These are phyloP conservation scores for Parietaria judaica DNA, from an alignment of 306 rosid genomes.

Conservation along the genomic window DNA sequence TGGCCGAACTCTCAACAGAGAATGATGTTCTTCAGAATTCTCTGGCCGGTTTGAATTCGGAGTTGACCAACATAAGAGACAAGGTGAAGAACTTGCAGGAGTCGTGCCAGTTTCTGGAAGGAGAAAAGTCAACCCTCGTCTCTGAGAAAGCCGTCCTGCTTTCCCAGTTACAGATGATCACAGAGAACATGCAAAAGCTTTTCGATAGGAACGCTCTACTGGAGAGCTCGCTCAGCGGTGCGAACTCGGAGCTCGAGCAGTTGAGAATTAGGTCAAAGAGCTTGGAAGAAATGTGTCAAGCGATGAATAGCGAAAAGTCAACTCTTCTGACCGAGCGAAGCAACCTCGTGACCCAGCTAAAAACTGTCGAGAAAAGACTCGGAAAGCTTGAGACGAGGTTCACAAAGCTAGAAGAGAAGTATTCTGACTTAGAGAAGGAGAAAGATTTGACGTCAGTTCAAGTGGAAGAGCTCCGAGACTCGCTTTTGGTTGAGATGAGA, in stretches of 20 bases:
- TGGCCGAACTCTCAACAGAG: conserved; percentile 55
- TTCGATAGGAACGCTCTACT: conserved; percentile 66
- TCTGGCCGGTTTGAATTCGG: conserved; percentile 49
- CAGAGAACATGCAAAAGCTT: conserved; percentile 78
- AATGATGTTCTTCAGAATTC: conserved; percentile 51
- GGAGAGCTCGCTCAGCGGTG: conserved; percentile 66
- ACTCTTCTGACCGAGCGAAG: conserved; percentile 66
- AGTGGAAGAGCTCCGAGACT: conserved; percentile 57
- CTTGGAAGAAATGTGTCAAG: conserved; percentile 72
- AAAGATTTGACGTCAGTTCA: conserved; percentile 44
- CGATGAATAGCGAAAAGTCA: conserved; percentile 60
- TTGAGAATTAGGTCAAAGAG: conserved; percentile 67
- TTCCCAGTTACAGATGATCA: conserved; percentile 70
- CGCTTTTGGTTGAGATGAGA: conserved; percentile 51
- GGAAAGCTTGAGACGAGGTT: conserved; percentile 65
- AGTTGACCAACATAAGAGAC: conserved; percentile 51
- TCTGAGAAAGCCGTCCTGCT: conserved; percentile 64
- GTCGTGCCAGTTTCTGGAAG: conserved; percentile 57
- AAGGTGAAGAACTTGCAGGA: conserved; percentile 52
- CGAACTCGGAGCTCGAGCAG: conserved; percentile 76
- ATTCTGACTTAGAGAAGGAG: conserved; percentile 60
- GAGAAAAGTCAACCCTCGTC: conserved; percentile 62
- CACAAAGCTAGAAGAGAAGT: conserved; percentile 63
- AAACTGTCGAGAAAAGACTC: conserved; percentile 58
- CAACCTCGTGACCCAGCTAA: conserved; percentile 51